These are phyloP conservation scores for Cutaneotrichosporon cyanovorans DNA, from an alignment of 1,284 basidiomycete species.

Conservation along the genomic window DNA sequence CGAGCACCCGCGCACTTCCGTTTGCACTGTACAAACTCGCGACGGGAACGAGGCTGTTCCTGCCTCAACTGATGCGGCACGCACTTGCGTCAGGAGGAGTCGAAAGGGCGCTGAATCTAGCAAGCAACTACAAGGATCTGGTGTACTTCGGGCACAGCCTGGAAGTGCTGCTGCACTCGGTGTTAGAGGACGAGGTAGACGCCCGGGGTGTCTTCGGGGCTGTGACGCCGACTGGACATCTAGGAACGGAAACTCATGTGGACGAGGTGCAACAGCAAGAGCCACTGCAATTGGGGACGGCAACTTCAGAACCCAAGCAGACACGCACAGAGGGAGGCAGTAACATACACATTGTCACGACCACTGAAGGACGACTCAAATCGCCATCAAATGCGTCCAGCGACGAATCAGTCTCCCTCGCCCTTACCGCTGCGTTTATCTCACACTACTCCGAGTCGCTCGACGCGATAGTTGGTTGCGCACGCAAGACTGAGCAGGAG, in stretches of 20 bases:
- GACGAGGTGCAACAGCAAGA: too few relatives aligned
- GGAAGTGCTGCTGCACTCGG: slow-evolving; percentile 87
- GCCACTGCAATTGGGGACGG: too few relatives aligned
- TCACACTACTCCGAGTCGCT: slow-evolving; percentile 86
- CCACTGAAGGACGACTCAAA: neutral
- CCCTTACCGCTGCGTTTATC: slow-evolving; percentile 75
- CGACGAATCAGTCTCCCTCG: slow-evolving; percentile 48
- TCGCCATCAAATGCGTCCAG: neutral
- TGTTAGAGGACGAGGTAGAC: slow-evolving; percentile 80
- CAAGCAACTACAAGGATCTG: slow-evolving; percentile 75
- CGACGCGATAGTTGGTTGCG: slow-evolving; percentile 92
- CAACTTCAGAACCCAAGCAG: too few relatives aligned
- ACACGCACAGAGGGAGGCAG: too few relatives aligned
- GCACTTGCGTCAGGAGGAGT: slow-evolving; percentile 67
- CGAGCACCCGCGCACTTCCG: slow-evolving; percentile 67
- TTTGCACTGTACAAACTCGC: slow-evolving; percentile 89
- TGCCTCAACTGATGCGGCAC: slow-evolving; percentile 82
- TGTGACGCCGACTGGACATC: too few relatives aligned
- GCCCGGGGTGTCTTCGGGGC: too few relatives aligned
- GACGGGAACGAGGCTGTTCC: slow-evolving; percentile 89
- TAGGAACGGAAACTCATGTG: too few relatives aligned
- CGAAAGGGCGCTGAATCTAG: slow-evolving; percentile 74
- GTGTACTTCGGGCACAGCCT: slow-evolving; percentile 91
- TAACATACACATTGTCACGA: too few relatives aligned
- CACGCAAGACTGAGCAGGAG: slow-evolving; percentile 91